Conservation (phyloP, 176 grass and related monocot genomes). For the barley (Hordeum vulgare) region DNA sequence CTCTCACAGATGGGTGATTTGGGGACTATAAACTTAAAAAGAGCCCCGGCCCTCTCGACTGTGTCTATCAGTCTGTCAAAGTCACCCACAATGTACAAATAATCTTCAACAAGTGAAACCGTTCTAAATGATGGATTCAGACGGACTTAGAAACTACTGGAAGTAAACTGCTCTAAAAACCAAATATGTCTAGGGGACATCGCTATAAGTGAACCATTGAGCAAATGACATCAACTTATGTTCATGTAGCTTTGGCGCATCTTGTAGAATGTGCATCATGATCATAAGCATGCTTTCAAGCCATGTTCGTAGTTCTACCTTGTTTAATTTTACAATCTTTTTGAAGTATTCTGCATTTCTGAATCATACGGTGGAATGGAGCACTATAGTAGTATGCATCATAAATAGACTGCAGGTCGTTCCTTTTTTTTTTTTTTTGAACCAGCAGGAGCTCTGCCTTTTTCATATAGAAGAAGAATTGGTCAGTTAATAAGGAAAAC, state of each 20-base stretch:
- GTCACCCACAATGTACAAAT: neutral
- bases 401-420: neutral
- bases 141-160: neutral
- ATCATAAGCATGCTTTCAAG: neutral
- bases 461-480: too few relatives aligned
- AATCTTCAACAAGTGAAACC: neutral
- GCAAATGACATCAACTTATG: neutral
- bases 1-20: neutral
- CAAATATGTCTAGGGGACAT: neutral
- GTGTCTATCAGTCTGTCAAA: neutral
- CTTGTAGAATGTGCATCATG: neutral
- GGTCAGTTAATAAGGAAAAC: too few relatives aligned
- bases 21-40: neutral
- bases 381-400: neutral
- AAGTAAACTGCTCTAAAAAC: neutral
- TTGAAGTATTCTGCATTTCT: neutral
- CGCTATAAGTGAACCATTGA: neutral
- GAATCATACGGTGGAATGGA: neutral
- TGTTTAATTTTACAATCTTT: neutral
- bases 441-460: too few relatives aligned
- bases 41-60: too few relatives aligned
- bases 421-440: too few relatives aligned
- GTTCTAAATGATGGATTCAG: neutral
- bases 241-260: neutral
- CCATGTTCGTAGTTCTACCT: neutral